Evolutionary conservation across 2,329 filamentous ascomycete species (phyloP).

Genomic region (Hymenoscyphus fraxineus): DNA sequence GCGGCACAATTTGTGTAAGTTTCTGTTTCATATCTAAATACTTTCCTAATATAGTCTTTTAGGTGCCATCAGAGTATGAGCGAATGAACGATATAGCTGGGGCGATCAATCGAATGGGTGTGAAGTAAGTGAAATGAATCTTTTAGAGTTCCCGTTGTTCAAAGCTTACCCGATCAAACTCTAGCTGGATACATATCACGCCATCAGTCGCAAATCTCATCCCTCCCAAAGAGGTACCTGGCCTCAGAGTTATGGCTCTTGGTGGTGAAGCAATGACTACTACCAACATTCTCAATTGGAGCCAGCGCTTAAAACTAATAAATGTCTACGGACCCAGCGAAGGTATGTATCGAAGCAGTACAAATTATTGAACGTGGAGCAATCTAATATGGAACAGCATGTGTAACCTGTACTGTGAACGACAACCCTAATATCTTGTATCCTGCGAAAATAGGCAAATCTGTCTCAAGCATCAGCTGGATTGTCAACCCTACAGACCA

Average conservation of each 20-base stretch:
- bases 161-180: no score
- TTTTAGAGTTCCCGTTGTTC: no score
- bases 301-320: constrained; percentile 35
- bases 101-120: constrained; percentile 11
- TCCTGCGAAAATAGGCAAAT: no score
- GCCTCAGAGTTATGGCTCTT: constrained; percentile 20
- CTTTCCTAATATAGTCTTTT: constrained; percentile 17
- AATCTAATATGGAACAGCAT: no score
- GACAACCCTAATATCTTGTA: no score
- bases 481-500: constrained; percentile 29
- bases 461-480: constrained; percentile 36
- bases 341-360: no score
- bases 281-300: constrained; percentile 35
- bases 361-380: no score
- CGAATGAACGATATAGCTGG: neutral
- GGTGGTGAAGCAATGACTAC: constrained; percentile 34
- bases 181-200: constrained; percentile 16
- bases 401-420: no score
- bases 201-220: constrained; percentile 27
- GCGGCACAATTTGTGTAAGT: no score
- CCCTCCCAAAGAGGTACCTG: constrained; percentile 20
- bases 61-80: neutral
- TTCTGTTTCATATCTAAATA: neutral
- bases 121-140: constrained; percentile 17
- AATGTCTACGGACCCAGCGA: constrained; percentile 36